Evolutionary conservation across 2,329 filamentous ascomycete genomes (phyloP).

Genomic region (Neopestalotiopsis sp.): DNA sequence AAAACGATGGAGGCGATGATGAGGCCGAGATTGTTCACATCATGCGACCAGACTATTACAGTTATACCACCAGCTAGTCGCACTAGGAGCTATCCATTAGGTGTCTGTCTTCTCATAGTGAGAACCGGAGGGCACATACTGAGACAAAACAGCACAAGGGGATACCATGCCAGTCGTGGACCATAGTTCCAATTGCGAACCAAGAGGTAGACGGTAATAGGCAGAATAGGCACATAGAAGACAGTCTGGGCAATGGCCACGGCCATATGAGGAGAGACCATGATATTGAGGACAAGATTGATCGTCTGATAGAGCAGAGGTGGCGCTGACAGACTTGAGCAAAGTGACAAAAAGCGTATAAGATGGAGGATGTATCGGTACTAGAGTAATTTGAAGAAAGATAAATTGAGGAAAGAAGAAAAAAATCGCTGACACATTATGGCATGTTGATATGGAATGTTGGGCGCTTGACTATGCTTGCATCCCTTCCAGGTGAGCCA

Average conservation of each 20-base stretch:
- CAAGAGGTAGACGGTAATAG: constrained; percentile 28
- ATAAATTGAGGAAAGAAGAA: no score
- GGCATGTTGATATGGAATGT: no score
- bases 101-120: no score
- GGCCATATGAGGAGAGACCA: constrained; percentile 27
- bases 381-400: no score
- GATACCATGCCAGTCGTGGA: constrained; percentile 34
- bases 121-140: not conserved
- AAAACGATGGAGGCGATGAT: constrained; percentile 14
- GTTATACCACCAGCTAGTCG: constrained; percentile 13
- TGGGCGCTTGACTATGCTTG: no score
- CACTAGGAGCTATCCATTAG: not conserved
- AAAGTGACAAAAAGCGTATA: no score
- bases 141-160: constrained; percentile 23
- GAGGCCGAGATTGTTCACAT: not conserved
- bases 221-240: constrained; percentile 33
- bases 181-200: constrained; percentile 32
- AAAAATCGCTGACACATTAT: no score
- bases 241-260: constrained; percentile 32
- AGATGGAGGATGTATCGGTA: no score
- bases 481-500: no score
- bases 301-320: no score
- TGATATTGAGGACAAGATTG: not conserved
- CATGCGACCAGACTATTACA: not conserved
- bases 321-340: not conserved